Evolutionary conservation across 2,329 filamentous ascomycete genomes (phyloP).

Genomic region (Graphilbum ipis-grandicollis): DNA sequence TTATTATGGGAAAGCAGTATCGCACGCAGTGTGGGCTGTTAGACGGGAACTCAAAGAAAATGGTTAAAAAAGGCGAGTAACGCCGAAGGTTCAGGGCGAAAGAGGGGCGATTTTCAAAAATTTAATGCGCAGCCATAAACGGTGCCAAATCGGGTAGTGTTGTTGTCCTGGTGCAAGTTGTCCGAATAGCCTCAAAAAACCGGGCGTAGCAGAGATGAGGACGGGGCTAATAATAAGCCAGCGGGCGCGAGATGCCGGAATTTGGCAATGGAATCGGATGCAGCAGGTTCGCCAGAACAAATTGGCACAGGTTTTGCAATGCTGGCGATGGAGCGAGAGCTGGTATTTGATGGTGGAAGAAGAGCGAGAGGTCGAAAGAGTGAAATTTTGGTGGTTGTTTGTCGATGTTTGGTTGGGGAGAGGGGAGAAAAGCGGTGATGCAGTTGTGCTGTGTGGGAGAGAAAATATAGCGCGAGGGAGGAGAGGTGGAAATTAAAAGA

Average conservation of each 20-base stretch:
- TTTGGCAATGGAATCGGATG: conserved; percentile 13
- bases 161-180: neutral
- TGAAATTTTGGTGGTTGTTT: neutral
- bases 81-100: too few species aligned
- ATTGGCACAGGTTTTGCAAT: conserved; percentile 19
- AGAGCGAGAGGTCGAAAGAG: conserved; percentile 4
- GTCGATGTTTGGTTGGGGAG: conserved; percentile 13
- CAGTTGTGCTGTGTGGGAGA: neutral
- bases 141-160: neutral
- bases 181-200: conserved; percentile 6
- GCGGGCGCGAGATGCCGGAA: conserved; percentile 10
- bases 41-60: too few species aligned
- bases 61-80: too few species aligned
- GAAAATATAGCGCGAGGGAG: conserved; percentile 3
- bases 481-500: conserved; percentile 6
- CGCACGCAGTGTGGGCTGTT: neutral
- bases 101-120: too few species aligned
- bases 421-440: conserved; percentile 13
- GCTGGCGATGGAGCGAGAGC: conserved; percentile 9
- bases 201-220: too few species aligned
- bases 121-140: too few species aligned
- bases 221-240: neutral
- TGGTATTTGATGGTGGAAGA: conserved; percentile 20
- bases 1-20: too few species aligned
- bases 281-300: conserved; percentile 15